Base-by-base conservation (phyloP, 2,329 filamentous ascomycete genomes). In the Alternaria solani region DNA sequence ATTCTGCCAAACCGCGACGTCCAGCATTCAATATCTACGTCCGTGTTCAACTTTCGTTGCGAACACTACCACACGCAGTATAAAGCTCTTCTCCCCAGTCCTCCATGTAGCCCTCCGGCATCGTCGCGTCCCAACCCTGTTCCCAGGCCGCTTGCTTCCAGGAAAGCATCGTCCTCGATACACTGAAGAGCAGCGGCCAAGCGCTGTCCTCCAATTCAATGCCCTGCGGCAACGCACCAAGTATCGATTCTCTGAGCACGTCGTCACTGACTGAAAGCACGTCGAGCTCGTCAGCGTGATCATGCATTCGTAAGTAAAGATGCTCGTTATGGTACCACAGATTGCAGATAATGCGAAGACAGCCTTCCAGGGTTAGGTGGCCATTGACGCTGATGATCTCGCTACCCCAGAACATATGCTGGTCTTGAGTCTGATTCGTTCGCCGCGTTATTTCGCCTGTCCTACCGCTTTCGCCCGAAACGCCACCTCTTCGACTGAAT, bases 311-410 rank as follows among this genome's bases (percentile, higher is more conserved):
- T 5, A 30, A 20, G 18, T 51, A 51, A 11, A 63, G 56, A 9
- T 18, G 23, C 6, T 23, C 28, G 5, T 47, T 63, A 12, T 48
- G 28, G 49, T 51, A 26, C 52, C 57, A 63, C 2, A 65, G 25
- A 12, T 52, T 25, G 8, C 49, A 16, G 7, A 62, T 32, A 2
- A 63, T n/a, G 9, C 36, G 16, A 7, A 30, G n/a, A 23, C 55
- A 61, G 9, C 55, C 53, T 8, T 42, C 41, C 1, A 1, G 43
- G 3, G 32, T 65, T 7, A 59, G 26, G 7, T n/a, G n/a, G 8
- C 49, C 51, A 18, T 62, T 42, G 1, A 57, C 11, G 1, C 53
- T 62, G 2, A 65, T 46, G 4, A 66, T 54, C 4, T 58, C 43
- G 7, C 52, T 38, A 9, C 32, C 28, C 14, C 55, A 26, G 23